Conservation (phyloP, 495 filamentous ascomycete species). For the Trichocladium antarcticum region DNA sequence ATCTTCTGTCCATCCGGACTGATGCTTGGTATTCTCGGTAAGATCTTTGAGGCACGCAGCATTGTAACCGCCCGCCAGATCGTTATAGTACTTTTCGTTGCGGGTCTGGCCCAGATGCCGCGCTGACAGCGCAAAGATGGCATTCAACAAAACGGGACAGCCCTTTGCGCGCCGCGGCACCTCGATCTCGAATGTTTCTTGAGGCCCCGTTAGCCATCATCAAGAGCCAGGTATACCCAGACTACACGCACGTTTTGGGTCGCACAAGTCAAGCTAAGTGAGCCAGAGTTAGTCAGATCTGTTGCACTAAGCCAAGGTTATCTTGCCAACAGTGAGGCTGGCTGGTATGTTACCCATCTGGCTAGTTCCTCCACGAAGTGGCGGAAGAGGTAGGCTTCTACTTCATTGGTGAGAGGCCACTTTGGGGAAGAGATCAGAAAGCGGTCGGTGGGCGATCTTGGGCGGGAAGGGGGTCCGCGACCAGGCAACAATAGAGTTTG, state of each 20-base stretch:
- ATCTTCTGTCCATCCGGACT: conserved; percentile 47
- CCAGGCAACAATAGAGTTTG: neutral
- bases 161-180: conserved; percentile 42
- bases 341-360: conserved; percentile 33
- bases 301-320: neutral
- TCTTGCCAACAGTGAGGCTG: neutral
- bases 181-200: conserved; percentile 42
- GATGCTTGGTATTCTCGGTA: conserved; percentile 37
- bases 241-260: conserved; percentile 24
- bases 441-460: conserved; percentile 13
- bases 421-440: conserved; percentile 9
- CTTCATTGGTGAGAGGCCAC: conserved; percentile 30
- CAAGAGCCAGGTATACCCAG: neutral
- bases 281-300: neutral
- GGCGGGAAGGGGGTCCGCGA: neutral
- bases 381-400: conserved; percentile 35
- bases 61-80: conserved; percentile 40
- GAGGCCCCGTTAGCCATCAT: neutral
- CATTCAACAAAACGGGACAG: conserved; percentile 45
- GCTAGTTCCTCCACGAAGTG: conserved; percentile 42
- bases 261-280: conserved; percentile 46
- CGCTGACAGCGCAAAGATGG: conserved; percentile 48
- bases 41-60: conserved; percentile 41
- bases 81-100: neutral
- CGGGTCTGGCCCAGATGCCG: conserved; percentile 42